Percentiles rank a stretch among this genome's conserved stretches.
Evolutionary conservation across 1,139 yeast species (phyloP).

Genomic region (Pneumocystis sp.): DNA sequence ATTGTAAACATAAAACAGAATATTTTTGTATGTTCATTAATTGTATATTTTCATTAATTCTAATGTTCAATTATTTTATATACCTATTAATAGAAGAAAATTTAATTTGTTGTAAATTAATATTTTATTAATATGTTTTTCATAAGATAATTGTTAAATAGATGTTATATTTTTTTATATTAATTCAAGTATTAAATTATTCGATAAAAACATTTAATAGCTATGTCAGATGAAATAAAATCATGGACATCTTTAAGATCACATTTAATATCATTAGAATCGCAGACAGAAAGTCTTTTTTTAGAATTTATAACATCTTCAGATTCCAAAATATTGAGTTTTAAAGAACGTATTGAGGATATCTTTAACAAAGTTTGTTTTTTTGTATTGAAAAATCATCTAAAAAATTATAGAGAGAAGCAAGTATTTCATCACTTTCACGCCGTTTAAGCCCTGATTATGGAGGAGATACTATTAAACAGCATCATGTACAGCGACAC

Average conservation of each 20-base stretch:
- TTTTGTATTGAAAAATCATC: not conserved
- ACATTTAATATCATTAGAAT: constrained; percentile 42
- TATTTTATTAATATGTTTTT: too few species aligned
- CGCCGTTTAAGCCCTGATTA: constrained; percentile 43
- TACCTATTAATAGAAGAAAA: not conserved
- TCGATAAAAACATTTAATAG: not conserved
- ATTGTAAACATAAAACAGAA: too few species aligned
- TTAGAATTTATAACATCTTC: constrained; percentile 32
- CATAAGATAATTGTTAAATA: not conserved
- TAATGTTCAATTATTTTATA: too few species aligned
- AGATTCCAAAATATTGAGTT: not conserved
- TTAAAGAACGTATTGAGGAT: not conserved
- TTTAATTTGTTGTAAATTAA: too few species aligned
- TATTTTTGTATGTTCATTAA: too few species aligned
- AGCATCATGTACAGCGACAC: constrained; percentile 73
- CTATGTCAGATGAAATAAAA: constrained; percentile 16
- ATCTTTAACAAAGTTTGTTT: constrained; percentile 1
- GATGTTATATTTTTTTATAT: not conserved
- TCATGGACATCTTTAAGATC: constrained; percentile 38
- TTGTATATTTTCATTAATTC: not conserved
- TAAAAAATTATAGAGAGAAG: constrained; percentile 26
- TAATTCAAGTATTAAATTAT: not conserved
- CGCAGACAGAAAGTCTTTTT: constrained; percentile 37
- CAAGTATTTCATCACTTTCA: constrained; percentile 26
- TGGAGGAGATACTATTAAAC: constrained; percentile 52